Conservation (phyloP, 108 stramenopile species). For the Cyclostephanos invisitatus region DNA sequence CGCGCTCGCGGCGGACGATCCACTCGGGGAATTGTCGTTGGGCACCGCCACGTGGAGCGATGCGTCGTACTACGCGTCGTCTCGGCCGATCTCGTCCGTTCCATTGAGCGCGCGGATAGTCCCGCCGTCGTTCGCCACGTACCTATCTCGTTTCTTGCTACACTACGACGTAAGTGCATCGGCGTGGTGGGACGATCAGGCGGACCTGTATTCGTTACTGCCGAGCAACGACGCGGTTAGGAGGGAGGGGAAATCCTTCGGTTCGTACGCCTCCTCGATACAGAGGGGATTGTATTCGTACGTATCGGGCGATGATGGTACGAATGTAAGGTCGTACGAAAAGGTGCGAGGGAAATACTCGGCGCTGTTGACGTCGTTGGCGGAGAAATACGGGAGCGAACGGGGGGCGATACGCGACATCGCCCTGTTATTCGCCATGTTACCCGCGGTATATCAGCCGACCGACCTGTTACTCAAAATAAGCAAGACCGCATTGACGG, state of each 20-base stretch:
- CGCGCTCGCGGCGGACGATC: conserved; percentile 6
- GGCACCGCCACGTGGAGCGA: conserved; percentile 47
- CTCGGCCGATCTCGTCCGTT: conserved; percentile 17
- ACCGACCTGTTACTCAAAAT: conserved; percentile 22
- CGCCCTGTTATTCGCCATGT: conserved; percentile 63
- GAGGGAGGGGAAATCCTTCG: conserved; percentile 58
- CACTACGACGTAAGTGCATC: conserved; percentile 64
- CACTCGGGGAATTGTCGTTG: conserved; percentile 45
- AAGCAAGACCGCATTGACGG: conserved; percentile 15
- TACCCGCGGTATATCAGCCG: conserved; percentile 77
- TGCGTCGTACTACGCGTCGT: conserved; percentile 16
- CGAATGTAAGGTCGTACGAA: conserved; percentile 6
- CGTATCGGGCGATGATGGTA: conserved; percentile 20
- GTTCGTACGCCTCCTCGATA: conserved; percentile 63
- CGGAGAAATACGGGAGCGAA: conserved; percentile 42
- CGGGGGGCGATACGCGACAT: conserved; percentile 56
- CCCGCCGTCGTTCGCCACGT: conserved; percentile 72
- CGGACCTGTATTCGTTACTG: conserved; percentile 57
- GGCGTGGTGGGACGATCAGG: conserved; percentile 60
- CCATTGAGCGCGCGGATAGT: conserved; percentile 29
- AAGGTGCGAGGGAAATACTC: conserved; percentile 15
- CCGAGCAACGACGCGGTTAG: conserved; percentile 39
- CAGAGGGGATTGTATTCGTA: conserved; percentile 38
- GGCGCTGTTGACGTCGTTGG: conserved; percentile 14
- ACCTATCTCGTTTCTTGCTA: conserved; percentile 70